phyloP scores from a whole-genome alignment of 2,329 filamentous ascomycete species.

The Sphaerostilbella broomeana region DNA sequence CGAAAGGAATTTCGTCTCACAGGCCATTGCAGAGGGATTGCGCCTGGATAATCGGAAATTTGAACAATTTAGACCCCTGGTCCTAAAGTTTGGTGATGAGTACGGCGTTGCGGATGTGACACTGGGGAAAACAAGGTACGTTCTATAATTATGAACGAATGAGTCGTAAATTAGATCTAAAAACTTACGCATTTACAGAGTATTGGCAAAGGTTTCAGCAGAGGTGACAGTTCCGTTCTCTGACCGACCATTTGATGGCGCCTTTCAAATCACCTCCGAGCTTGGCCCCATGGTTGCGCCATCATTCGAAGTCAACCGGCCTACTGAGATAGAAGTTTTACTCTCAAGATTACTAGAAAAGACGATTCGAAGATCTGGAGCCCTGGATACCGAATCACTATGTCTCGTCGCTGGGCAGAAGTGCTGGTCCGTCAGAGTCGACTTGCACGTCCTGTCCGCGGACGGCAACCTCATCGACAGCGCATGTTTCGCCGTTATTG shows the following conservation, averaged over 20 bases:
- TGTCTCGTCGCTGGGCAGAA: conserved; percentile 88
- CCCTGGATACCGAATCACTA: conserved; percentile 90
- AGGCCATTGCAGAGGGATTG: conserved; percentile 73
- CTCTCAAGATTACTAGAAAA: conserved; percentile 88
- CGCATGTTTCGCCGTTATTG: conserved; percentile 78
- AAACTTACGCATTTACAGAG: conserved; percentile 41
- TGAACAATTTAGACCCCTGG: conserved; percentile 71
- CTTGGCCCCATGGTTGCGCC: conserved; percentile 89
- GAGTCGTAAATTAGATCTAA: conserved; percentile 4
- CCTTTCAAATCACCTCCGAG: conserved; percentile 88
- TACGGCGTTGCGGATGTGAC: conserved; percentile 84
- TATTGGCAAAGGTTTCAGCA: conserved; percentile 78
- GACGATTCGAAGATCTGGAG: conserved; percentile 83
- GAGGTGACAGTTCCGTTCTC: conserved; percentile 79
- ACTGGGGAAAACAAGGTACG: conserved; percentile 82
- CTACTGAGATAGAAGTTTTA: conserved; percentile 76
- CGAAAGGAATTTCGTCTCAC: conserved; percentile 77
- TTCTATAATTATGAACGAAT: too few relatives aligned
- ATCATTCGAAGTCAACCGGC: conserved; percentile 78
- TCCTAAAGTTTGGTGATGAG: conserved; percentile 79
- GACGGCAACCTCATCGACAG: conserved; percentile 88
- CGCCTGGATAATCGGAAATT: conserved; percentile 78
- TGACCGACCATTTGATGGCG: conserved; percentile 89
- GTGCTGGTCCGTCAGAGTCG: conserved; percentile 85
- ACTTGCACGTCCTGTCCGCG: conserved; percentile 84